Base-by-base conservation (phyloP, 2,329 filamentous ascomycete genomes). In the Xylariales sp. region DNA sequence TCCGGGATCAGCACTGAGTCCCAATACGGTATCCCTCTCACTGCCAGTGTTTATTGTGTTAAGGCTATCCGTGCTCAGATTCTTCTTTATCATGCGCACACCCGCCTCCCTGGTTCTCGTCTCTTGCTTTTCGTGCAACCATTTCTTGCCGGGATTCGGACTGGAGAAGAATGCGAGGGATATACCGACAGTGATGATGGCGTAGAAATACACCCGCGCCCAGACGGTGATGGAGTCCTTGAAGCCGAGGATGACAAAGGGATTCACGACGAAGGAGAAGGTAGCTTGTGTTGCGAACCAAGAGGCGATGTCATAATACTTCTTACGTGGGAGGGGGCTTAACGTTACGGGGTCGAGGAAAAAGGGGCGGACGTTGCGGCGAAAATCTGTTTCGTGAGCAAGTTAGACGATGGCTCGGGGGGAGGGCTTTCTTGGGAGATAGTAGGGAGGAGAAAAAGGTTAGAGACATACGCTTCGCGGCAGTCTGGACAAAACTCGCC, bases 131-230 rank as follows among this genome's bases (percentile, higher is more conserved):
- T 73, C 71, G 45, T 70, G 69, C 0, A 89, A 66, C 14, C 62
- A 54, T 4, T 67, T 63, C 61, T 90, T 94, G n/a, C n/a, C n/a
- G n/a, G n/a, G n/a, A 2, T 79, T 85, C 0, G 88, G 88, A 1
- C 86, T 88, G 29, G 82, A 76, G 57, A 97, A 95, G 67, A 95
- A 84, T 6, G 70, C 77, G 43, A 90, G 78, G 14, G 81, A 78
- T 0, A 66, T 60, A 8, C 70, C 64, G 1, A 85, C 85, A 50
- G 81, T 82, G 46, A 90, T 58, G 41, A 93, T 70, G 22, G 78
- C 81, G 64, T 94, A 98, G 68, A 89, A 97, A 66, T 95, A 93
- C 25, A 96, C 86, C 31, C 86, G 80, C 0, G 78, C 67, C 93
- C 93, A 98, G 44, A 87, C 83, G 3, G 73, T 68, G 31, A 94